Evolutionary conservation across 2,329 filamentous ascomycete species (phyloP).

Genomic region (Diaporthe sp.): DNA sequence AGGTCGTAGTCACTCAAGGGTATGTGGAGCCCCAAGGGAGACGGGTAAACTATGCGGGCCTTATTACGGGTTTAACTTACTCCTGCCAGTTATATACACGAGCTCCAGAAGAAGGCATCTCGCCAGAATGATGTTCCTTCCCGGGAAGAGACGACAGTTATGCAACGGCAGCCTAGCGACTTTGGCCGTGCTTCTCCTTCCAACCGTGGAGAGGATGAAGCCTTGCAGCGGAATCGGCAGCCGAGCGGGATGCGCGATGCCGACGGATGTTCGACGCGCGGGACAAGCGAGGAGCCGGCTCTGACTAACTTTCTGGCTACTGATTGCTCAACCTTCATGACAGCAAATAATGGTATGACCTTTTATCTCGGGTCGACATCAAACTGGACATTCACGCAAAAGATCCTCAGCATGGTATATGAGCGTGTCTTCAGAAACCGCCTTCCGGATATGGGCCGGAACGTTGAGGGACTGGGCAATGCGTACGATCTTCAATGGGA

Average conservation of each 20-base stretch:
- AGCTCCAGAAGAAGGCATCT: constrained; percentile 16
- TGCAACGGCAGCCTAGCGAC: background rate
- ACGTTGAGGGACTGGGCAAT: constrained; percentile 16
- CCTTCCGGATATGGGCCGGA: constrained; percentile 5
- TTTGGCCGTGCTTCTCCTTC: background rate
- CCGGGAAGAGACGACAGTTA: background rate
- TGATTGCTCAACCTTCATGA: constrained; percentile 58
- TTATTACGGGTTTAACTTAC: background rate
- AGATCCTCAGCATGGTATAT: constrained; percentile 62
- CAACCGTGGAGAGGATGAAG: background rate
- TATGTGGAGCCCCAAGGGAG: constrained; percentile 44
- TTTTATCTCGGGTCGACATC: constrained; percentile 69
- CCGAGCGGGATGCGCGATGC: background rate
- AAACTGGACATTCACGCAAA: constrained; percentile 68
- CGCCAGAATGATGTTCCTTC: background rate
- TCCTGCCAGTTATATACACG: background rate
- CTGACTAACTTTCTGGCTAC: constrained; percentile 59
- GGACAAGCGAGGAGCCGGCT: constrained; percentile 26
- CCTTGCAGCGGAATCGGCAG: background rate
- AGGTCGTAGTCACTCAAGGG: constrained; percentile 63
- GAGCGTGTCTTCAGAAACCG: constrained; percentile 46
- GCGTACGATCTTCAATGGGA: constrained; percentile 25
- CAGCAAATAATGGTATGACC: constrained; percentile 55
- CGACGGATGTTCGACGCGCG: constrained; percentile 39
- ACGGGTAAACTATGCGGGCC: too few relatives aligned